phyloP scores from a whole-genome alignment of 208 protist genomes.

The Vickermania spadyakhi region DNA sequence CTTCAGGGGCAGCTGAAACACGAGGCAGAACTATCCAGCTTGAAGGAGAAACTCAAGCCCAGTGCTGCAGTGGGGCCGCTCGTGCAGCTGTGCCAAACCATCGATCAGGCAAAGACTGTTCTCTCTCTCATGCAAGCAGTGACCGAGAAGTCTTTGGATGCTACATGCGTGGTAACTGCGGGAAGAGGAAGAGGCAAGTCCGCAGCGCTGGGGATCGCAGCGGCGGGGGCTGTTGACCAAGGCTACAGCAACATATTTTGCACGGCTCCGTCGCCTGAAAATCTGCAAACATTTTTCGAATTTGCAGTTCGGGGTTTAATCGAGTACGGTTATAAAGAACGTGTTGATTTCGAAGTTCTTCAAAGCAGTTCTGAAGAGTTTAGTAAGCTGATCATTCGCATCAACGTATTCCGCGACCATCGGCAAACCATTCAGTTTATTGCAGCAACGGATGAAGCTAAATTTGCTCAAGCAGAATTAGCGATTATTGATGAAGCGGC shows the following conservation, averaged over 20 bases:
- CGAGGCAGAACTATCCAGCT: constrained; percentile 63
- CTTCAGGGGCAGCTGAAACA: constrained; percentile 70
- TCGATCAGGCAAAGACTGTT: constrained; percentile 97
- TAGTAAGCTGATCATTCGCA: constrained; percentile 93
- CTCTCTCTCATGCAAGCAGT: constrained; percentile 96
- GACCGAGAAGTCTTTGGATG: constrained; percentile 93
- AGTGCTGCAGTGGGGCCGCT: constrained; percentile 87
- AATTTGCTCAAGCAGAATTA: constrained; percentile 96
- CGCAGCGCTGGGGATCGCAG: constrained; percentile 90
- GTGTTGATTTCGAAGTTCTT: constrained; percentile 96
- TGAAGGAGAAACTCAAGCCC: constrained; percentile 73
- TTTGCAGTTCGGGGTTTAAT: constrained; percentile 97
- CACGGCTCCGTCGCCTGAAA: constrained; percentile 96
- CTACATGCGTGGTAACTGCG: constrained; percentile 96
- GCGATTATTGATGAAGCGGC: constrained; percentile 99
- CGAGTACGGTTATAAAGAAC: constrained; percentile 94
- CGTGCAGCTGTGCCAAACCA: constrained; percentile 86
- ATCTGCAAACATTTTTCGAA: constrained; percentile 99
- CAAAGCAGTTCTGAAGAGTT: constrained; percentile 92
- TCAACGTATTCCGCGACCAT: constrained; percentile 96
- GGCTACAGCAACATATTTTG: constrained; percentile 99
- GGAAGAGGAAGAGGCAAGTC: constrained; percentile 98
- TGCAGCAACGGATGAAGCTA: constrained; percentile 78
- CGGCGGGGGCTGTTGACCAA: constrained; percentile 94
- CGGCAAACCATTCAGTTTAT: constrained; percentile 99